Percentiles rank a stretch among this genome's conserved stretches.
Evolutionary conservation across 441 rosid genomes (phyloP).

Genomic region (Dalechampia spathulata): DNA sequence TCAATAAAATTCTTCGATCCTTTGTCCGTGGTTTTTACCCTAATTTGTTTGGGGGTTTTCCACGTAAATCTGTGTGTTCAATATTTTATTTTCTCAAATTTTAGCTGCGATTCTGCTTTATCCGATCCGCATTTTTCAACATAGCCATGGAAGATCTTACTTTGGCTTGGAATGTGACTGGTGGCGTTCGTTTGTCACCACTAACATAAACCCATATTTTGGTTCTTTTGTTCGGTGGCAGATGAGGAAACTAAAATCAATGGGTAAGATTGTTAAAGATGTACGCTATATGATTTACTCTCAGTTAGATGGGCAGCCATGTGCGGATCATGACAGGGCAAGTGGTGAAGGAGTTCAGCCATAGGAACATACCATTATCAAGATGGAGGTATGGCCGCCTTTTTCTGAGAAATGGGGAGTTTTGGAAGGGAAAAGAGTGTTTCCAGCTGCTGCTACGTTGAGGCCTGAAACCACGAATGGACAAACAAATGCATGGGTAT

Average conservation of each 20-base stretch:
- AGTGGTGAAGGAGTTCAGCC: conserved; percentile 93
- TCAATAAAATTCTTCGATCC: no score
- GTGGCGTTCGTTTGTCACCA: conserved; percentile 86
- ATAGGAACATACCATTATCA: conserved; percentile 78
- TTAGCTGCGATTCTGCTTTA: no score
- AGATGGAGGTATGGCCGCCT: conserved; percentile 80
- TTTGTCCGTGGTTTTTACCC: no score
- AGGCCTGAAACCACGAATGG: conserved; percentile 99
- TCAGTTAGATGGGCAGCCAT: conserved; percentile 91
- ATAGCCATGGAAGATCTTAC: conserved; percentile 76
- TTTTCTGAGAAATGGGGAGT: conserved; percentile 52
- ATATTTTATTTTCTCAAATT: no score
- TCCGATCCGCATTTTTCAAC: no score
- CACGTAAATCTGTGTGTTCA: no score
- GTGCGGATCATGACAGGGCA: conserved; percentile 96
- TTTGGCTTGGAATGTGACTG: conserved; percentile 94
- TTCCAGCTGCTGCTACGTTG: conserved; percentile 82
- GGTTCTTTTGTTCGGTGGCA: conserved; percentile 89
- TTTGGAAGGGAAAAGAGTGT: conserved; percentile 69
- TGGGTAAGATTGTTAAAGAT: conserved; percentile 89
- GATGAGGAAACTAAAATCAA: conserved; percentile 73
- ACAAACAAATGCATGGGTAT: conserved; percentile 94
- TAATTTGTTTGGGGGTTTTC: no score
- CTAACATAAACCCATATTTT: conserved; percentile 67
- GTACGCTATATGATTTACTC: conserved; percentile 73